These are phyloP conservation scores for Lactarius pseudohatsudake DNA, from an alignment of 768 basidiomycete species.

Conservation along the genomic window DNA sequence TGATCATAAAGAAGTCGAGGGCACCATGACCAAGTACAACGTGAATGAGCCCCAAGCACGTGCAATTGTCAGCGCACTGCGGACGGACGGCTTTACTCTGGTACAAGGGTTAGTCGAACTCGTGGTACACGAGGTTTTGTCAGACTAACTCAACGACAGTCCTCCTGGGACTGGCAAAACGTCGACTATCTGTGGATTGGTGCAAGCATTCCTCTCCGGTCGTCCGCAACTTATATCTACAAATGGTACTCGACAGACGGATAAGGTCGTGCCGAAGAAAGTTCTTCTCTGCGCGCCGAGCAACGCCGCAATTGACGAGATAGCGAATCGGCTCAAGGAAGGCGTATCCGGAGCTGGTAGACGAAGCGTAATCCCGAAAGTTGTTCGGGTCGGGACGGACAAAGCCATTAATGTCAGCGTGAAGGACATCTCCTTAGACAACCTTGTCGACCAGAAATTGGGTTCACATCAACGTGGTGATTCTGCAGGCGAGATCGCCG, in stretches of 20 bases:
- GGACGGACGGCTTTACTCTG: constrained; percentile 74
- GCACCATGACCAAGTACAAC: constrained; percentile 65
- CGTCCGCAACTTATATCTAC: constrained; percentile 50
- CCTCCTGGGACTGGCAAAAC: constrained; percentile 99
- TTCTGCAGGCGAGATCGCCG: constrained; percentile 54
- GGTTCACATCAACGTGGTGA: constrained; percentile 46
- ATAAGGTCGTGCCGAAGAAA: constrained; percentile 57
- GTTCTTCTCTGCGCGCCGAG: constrained; percentile 94
- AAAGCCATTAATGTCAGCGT: constrained; percentile 73
- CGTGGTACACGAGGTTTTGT: neutral
- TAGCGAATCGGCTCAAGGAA: constrained; percentile 82
- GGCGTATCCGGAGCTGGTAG: constrained; percentile 63
- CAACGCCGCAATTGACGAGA: constrained; percentile 98
- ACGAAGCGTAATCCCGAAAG: constrained; percentile 57
- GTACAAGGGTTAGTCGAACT: constrained; percentile 79
- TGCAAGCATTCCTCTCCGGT: constrained; percentile 72
- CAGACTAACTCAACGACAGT: constrained; percentile 40
- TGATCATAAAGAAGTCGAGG: constrained; percentile 52
- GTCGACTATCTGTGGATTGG: constrained; percentile 94
- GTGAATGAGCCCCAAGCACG: constrained; percentile 94
- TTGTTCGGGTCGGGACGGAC: constrained; percentile 88
- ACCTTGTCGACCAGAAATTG: constrained; percentile 76
- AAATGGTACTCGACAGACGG: constrained; percentile 40
- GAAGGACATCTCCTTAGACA: constrained; percentile 84
- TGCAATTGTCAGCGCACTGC: constrained; percentile 78